Percentiles rank a stretch among this genome's conserved stretches.
These are phyloP conservation scores for Aspergillus terreus DNA, from an alignment of 2,329 filamentous ascomycete genomes.

Conservation along the genomic window DNA sequence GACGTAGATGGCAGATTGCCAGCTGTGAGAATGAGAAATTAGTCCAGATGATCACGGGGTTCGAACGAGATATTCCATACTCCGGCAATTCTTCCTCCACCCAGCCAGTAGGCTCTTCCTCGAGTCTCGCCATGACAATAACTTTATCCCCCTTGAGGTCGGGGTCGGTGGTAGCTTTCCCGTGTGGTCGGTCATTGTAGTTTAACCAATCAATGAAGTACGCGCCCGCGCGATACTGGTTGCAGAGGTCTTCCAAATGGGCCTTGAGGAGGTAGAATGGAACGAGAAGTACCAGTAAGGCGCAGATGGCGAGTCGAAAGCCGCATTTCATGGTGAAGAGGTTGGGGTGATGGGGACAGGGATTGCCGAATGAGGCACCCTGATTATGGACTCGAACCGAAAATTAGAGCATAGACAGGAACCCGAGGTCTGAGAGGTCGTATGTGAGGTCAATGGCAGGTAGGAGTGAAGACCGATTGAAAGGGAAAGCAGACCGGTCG, in stretches of 20 bases:
- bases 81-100: slow-evolving; percentile 43
- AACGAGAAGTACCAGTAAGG: slow-evolving; percentile 21
- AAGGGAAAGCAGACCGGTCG: not conserved
- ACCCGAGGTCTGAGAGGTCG: not conserved
- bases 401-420: not conserved
- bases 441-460: not conserved
- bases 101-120: slow-evolving; percentile 45
- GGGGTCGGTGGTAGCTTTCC: slow-evolving; percentile 1
- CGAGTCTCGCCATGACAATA: slow-evolving; percentile 44
- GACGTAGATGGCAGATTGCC: slow-evolving; percentile 45
- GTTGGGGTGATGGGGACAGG: not conserved
- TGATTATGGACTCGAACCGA: not conserved
- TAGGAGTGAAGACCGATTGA: not conserved
- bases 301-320: slow-evolving; percentile 25
- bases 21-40: slow-evolving; percentile 24
- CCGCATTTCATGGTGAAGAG: slow-evolving; percentile 28
- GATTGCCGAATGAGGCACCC: not conserved
- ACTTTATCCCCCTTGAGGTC: slow-evolving; percentile 32
- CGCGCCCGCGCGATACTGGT: slow-evolving; percentile 34
- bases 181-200: slow-evolving; percentile 10
- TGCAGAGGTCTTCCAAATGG: slow-evolving; percentile 30
- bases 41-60: not conserved
- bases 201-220: slow-evolving; percentile 32
- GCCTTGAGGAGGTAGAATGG: slow-evolving; percentile 28
- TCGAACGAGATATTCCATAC: slow-evolving; percentile 24